These are phyloP conservation scores for Erythrophleum ivorense DNA, from an alignment of 331 rosid species.

Conservation along the genomic window DNA sequence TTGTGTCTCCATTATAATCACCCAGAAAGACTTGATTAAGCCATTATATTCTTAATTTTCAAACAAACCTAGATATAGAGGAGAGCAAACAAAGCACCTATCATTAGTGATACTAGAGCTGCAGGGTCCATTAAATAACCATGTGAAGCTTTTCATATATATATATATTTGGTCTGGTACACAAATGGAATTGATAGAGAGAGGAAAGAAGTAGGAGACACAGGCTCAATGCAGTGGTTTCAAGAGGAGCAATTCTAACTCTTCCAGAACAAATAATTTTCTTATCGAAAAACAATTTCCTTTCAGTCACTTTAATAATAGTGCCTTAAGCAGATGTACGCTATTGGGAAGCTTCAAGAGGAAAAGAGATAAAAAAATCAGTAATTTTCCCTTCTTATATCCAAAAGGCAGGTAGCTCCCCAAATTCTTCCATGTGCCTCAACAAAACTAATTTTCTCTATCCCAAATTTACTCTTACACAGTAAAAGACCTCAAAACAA, in stretches of 20 bases:
- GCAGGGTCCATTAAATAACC: background rate
- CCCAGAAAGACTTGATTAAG: background rate
- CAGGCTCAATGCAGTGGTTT: background rate
- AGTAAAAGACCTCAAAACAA: background rate
- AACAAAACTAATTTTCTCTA: background rate
- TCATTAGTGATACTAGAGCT: background rate
- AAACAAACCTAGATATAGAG: background rate
- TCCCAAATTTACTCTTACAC: background rate
- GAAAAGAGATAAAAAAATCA: background rate
- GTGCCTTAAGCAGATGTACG: background rate
- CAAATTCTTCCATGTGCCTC: background rate
- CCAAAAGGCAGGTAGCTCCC: background rate
- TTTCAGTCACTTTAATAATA: background rate
- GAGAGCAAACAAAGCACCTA: background rate
- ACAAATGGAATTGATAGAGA: background rate
- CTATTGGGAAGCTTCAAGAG: background rate
- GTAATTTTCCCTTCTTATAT: background rate
- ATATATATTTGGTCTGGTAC: background rate
- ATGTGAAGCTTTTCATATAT: background rate
- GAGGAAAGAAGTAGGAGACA: background rate
- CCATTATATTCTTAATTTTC: background rate
- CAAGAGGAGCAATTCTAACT: background rate
- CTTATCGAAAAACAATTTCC: background rate
- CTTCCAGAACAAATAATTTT: background rate
- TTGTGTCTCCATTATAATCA: background rate